Conservation (phyloP, 2,329 filamentous ascomycete species). For the Nigrospora sphaerica region DNA sequence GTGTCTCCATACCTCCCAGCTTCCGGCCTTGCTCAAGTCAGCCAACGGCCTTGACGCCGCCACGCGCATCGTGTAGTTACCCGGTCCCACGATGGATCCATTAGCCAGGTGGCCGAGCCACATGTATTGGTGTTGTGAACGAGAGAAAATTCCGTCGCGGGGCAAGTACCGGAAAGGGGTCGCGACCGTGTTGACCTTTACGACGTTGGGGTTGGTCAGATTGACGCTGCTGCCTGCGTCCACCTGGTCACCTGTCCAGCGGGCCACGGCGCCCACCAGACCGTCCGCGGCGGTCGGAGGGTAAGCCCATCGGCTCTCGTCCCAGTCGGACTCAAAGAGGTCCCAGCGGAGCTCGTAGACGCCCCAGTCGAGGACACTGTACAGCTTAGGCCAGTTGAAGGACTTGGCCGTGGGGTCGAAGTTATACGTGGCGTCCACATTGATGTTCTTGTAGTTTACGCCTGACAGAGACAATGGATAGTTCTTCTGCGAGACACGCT, state of each 20-base stretch:
- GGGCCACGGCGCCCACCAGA: neutral
- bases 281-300: slow-evolving; percentile 1
- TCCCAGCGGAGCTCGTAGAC: slow-evolving; percentile 2
- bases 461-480: neutral
- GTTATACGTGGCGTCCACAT: neutral
- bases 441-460: neutral
- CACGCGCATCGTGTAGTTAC: neutral
- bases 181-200: neutral
- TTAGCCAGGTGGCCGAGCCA: neutral
- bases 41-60: neutral
- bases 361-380: slow-evolving; percentile 1
- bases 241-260: neutral
- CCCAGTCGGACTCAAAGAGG: neutral
- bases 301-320: slow-evolving; percentile 1
- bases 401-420: neutral
- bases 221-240: neutral
- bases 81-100: neutral
- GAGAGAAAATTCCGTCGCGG: neutral
- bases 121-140: neutral
- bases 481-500: neutral
- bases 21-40: neutral
- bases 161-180: neutral
- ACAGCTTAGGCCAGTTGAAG: neutral
- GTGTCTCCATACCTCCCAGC: neutral
- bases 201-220: neutral